These are phyloP conservation scores for Hymenoscyphus linearis DNA, from an alignment of 2,329 filamentous ascomycete species.

Conservation along the genomic window DNA sequence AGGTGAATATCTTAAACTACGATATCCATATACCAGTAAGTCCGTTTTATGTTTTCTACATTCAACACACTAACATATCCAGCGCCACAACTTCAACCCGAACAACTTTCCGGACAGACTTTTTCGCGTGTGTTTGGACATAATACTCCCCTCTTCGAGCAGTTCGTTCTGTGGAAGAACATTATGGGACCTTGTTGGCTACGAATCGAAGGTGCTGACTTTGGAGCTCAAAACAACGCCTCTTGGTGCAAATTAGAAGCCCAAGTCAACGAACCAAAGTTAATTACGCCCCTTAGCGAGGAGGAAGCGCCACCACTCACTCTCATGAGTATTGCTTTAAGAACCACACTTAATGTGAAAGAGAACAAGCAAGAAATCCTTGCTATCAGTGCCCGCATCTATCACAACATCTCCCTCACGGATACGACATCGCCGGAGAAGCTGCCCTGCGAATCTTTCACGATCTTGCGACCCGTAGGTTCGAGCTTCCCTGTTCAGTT, in stretches of 20 bases:
- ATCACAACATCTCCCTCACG: constrained; percentile 80
- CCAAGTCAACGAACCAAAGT: constrained; percentile 70
- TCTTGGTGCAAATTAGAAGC: constrained; percentile 97
- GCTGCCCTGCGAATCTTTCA: constrained; percentile 85
- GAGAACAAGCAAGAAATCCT: constrained; percentile 97
- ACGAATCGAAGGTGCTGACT: constrained; percentile 81
- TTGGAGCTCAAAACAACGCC: constrained; percentile 77
- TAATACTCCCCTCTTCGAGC: constrained; percentile 91
- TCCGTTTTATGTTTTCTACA: constrained; percentile 9
- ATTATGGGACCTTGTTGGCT: constrained; percentile 99
- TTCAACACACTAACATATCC: constrained; percentile 10
- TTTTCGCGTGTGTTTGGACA: constrained; percentile 93
- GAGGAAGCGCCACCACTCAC: constrained; percentile 82
- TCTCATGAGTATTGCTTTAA: constrained; percentile 88
- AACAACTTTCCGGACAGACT: constrained; percentile 67
- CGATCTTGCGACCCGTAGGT: constrained; percentile 76
- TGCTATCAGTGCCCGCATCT: constrained; percentile 84
- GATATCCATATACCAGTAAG: constrained; percentile 85
- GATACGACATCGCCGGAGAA: constrained; percentile 88
- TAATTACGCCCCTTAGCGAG: constrained; percentile 67
- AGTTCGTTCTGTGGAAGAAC: constrained; percentile 98
- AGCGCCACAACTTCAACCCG: constrained; percentile 66
- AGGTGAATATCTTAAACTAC: constrained; percentile 86
- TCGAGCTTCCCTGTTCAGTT: constrained; percentile 80
- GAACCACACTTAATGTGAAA: constrained; percentile 82